phyloP scores from a whole-genome alignment of 768 basidiomycete species.

The Hydnomerulius pinastri region DNA sequence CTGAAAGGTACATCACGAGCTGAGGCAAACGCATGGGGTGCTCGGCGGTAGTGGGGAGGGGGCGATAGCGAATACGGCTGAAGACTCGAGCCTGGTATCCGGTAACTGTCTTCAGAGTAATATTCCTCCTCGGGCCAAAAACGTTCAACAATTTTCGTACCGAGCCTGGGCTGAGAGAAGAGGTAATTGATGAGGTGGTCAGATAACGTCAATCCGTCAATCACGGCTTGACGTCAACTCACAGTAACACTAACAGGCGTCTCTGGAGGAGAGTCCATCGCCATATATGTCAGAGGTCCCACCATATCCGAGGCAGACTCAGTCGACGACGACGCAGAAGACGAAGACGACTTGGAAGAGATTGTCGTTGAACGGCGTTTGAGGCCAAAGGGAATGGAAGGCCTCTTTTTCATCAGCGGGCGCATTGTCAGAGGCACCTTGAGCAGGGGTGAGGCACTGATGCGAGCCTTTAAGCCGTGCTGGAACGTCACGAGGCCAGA shows the following conservation, averaged over 20 bases:
- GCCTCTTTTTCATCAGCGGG: conserved; percentile 30
- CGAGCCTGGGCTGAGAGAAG: conserved; percentile 26
- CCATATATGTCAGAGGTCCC: conserved; percentile 19
- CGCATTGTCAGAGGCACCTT: conserved; percentile 30
- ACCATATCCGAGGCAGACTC: conserved; percentile 17
- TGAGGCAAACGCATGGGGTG: conserved; percentile 15
- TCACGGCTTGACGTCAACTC: conserved; percentile 11
- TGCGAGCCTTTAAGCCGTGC: conserved; percentile 32
- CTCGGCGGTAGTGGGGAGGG: conserved; percentile 31
- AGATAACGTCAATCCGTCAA: conserved; percentile 10
- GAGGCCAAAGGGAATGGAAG: conserved; percentile 22
- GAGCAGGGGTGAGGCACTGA: conserved; percentile 23
- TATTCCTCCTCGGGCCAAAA: conserved; percentile 35
- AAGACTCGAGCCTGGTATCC: not conserved
- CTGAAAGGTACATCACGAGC: conserved; percentile 12
- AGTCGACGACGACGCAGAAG: conserved; percentile 14
- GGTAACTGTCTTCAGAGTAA: conserved; percentile 21
- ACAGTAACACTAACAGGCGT: conserved; percentile 9
- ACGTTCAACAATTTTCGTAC: conserved; percentile 28
- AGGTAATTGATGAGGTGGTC: not conserved
- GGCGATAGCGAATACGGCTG: conserved; percentile 27
- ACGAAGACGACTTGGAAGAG: conserved; percentile 21
- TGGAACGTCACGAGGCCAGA: conserved; percentile 29
- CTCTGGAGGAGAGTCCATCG: conserved; percentile 1
- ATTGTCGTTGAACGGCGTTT: conserved; percentile 28